Conservation (phyloP, 2,329 filamentous ascomycete species). For the Cadophora malorum region DNA sequence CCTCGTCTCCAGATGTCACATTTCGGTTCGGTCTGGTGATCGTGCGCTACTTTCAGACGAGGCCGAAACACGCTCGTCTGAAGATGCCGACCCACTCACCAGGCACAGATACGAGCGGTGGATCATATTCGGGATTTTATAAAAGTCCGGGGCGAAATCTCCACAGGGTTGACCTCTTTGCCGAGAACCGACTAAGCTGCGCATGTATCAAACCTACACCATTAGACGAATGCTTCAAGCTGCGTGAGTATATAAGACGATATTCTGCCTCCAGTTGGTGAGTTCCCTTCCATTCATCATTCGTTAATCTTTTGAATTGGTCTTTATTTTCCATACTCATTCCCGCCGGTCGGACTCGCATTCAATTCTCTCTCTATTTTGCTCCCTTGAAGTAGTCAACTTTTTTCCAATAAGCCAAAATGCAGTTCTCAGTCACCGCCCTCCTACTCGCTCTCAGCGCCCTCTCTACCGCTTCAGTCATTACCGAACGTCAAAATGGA, state of each 20-base stretch:
- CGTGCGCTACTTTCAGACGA: constrained; percentile 3
- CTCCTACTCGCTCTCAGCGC: constrained; percentile 18
- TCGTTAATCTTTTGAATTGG: not conserved
- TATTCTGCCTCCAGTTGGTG: not conserved
- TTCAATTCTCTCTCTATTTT: not conserved
- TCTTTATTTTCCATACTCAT: not conserved
- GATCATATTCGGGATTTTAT: not conserved
- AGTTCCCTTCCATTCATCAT: not conserved
- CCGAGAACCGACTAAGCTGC: not conserved
- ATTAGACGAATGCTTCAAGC: not conserved
- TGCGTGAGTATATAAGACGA: not conserved
- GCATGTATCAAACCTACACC: not conserved
- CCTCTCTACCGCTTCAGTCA: constrained; percentile 17
- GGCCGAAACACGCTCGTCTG: constrained; percentile 1
- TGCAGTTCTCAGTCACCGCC: constrained; percentile 21
- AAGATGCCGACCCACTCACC: not conserved
- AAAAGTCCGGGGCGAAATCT: not conserved
- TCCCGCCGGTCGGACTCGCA: constrained; percentile 15
- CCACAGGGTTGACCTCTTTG: not conserved
- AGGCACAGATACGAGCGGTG: not conserved
- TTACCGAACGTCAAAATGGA: constrained; percentile 9
- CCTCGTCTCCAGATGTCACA: not conserved
- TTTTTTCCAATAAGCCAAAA: constrained; percentile 5
- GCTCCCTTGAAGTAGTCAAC: not conserved
- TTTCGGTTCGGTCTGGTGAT: not conserved